Evolutionary conservation across 2,329 filamentous ascomycete species (phyloP).

Genomic region (Hypoxylon sp.): DNA sequence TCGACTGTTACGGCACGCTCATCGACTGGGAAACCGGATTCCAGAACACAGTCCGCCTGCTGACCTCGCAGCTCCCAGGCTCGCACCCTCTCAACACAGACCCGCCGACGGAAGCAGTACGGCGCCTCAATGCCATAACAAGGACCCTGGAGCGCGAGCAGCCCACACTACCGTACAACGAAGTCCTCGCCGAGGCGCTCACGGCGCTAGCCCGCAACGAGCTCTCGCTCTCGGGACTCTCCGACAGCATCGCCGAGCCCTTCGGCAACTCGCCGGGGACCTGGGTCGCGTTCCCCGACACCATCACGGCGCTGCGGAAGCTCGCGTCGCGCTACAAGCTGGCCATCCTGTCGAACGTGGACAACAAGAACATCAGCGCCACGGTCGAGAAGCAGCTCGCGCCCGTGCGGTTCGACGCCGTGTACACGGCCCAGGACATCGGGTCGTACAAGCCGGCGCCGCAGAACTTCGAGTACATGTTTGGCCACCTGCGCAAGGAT

Average conservation of each 20-base stretch:
- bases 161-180: slow-evolving; percentile 67
- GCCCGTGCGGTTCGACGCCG: slow-evolving; percentile 64
- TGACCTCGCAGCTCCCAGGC: slow-evolving; percentile 51
- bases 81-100: slow-evolving; percentile 50
- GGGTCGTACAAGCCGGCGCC: slow-evolving; percentile 75
- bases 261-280: slow-evolving; percentile 62
- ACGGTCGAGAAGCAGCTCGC: slow-evolving; percentile 51
- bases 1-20: slow-evolving; percentile 83
- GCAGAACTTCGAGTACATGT: slow-evolving; percentile 72
- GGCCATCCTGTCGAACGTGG: slow-evolving; percentile 63
- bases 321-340: slow-evolving; percentile 64
- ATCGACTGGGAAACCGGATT: slow-evolving; percentile 81
- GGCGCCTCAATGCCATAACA: slow-evolving; percentile 56
- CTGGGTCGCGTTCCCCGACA: slow-evolving; percentile 68
- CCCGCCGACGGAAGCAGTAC: slow-evolving; percentile 51
- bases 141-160: slow-evolving; percentile 60
- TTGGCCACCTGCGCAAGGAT: slow-evolving; percentile 59
- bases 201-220: slow-evolving; percentile 56
- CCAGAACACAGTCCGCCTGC: slow-evolving; percentile 58
- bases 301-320: slow-evolving; percentile 58
- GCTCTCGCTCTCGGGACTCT: slow-evolving; percentile 49
- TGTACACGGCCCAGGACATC: slow-evolving; percentile 76
- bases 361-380: slow-evolving; percentile 46
- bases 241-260: slow-evolving; percentile 51
- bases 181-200: slow-evolving; percentile 62